Evolutionary conservation across 768 basidiomycete genomes (phyloP), one percentile per base, ranked within the genome.

Genomic region (Lactarius evosmus): DNA sequence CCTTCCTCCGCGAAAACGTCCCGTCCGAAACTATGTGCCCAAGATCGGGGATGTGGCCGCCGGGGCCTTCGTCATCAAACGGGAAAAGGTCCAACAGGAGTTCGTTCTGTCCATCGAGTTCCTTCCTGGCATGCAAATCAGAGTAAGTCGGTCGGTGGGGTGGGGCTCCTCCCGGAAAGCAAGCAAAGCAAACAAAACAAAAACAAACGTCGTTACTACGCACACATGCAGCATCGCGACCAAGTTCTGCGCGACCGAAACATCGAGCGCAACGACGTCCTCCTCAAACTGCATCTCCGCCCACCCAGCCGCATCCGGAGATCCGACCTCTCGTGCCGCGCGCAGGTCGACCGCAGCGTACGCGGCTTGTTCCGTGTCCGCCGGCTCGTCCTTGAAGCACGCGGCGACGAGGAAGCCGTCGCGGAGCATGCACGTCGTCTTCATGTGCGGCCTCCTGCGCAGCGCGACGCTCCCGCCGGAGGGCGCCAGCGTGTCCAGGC

Each of bases 141-240:
- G n/a, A n/a, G n/a, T n/a, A n/a, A n/a, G n/a, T n/a, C n/a, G n/a
- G n/a, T n/a, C n/a, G n/a, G n/a, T n/a, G n/a, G n/a, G n/a, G n/a
- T n/a, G n/a, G n/a, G n/a, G n/a, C n/a, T n/a, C n/a, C n/a, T n/a
- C n/a, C n/a, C n/a, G n/a, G n/a, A n/a, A n/a, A n/a, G n/a, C n/a
- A n/a, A n/a, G n/a, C n/a, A n/a, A n/a, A n/a, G n/a, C n/a, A n/a
- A 32, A 33, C 17, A 57, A 41, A 32, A 4, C 7, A 41, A n/a
- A n/a, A n/a, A n/a, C n/a, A n/a, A n/a, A n/a, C n/a, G n/a, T n/a
- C n/a, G n/a, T n/a, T n/a, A n/a, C n/a, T n/a, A n/a, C n/a, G 27
- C 36, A 59, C 58, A 7, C 29, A 8, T 59, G 58, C 58, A 59
- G 33, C 2, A 36, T 51, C n/a, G 58, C 58, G 38, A 59, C 36